Evolutionary conservation across 305 asterid species (phyloP).

Genomic region (Euphrasia arctica): DNA sequence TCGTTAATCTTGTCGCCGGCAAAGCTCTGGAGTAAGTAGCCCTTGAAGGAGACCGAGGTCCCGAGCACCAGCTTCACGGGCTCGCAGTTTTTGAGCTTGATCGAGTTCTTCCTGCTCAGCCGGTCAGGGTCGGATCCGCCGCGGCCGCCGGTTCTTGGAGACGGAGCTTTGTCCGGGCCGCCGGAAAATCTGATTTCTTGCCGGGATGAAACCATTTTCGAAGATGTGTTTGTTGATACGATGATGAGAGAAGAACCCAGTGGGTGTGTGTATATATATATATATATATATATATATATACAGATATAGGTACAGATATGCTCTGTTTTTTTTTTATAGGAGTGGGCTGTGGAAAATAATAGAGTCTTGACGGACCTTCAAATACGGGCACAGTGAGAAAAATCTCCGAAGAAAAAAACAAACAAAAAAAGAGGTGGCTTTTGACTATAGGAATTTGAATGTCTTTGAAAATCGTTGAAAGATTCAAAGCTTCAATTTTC

Average conservation of each 20-base stretch:
- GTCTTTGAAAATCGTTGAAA: background rate
- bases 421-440: too few relatives aligned
- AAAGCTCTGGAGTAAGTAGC: constrained; percentile 34
- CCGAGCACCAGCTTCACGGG: constrained; percentile 54
- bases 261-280: constrained; percentile 1
- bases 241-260: constrained; percentile 4
- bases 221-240: constrained; percentile 9
- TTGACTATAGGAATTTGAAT: too few relatives aligned
- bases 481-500: constrained; percentile 41
- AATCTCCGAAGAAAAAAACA: constrained; percentile 11
- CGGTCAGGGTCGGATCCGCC: constrained; percentile 31
- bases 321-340: too few relatives aligned
- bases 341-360: background rate
- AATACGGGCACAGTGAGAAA: constrained; percentile 36
- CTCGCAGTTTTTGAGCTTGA: constrained; percentile 49
- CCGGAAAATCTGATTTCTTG: constrained; percentile 30
- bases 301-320: too few relatives aligned
- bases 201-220: constrained; percentile 34
- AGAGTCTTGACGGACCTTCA: constrained; percentile 27
- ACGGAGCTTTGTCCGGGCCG: constrained; percentile 29
- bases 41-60: constrained; percentile 61
- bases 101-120: constrained; percentile 50
- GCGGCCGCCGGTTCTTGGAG: constrained; percentile 33
- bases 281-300: background rate
- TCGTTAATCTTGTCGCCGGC: too few relatives aligned